phyloP scores from a whole-genome alignment of 176 grass and related monocot genomes.

The Saccharum officinarum region DNA sequence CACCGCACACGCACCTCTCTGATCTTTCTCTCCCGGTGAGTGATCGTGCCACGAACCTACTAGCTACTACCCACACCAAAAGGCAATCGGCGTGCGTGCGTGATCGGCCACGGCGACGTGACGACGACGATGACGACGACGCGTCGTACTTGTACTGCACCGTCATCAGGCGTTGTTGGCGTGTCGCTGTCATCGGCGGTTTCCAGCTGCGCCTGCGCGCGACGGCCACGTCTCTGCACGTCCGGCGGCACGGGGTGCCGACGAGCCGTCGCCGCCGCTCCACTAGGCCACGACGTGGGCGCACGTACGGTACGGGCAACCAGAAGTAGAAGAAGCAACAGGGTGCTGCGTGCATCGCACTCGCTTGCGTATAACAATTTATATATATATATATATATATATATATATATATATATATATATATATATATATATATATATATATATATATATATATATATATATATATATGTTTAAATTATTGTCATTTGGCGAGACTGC shows the following conservation, averaged over 20 bases:
- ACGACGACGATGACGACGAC: not conserved
- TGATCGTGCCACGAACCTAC: not conserved
- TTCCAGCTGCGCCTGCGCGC: not conserved
- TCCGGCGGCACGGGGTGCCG: not conserved
- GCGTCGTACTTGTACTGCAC: not conserved
- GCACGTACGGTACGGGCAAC: not conserved
- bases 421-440: too few relatives aligned
- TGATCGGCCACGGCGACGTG: too few relatives aligned
- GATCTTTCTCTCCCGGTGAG: too few relatives aligned
- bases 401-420: too few relatives aligned
- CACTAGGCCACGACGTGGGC: not conserved
- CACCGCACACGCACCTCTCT: not conserved
- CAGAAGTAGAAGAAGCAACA: not conserved
- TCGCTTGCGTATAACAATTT: not conserved
- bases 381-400: too few relatives aligned
- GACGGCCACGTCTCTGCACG: not conserved
- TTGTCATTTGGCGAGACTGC: not conserved
- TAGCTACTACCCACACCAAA: not conserved
- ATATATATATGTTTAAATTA: not conserved
- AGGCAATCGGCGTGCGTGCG: not conserved
- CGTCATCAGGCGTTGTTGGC: not conserved
- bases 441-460: too few relatives aligned
- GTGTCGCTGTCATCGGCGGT: not conserved
- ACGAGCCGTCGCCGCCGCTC: too few relatives aligned
- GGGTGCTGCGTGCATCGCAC: too few relatives aligned